Conservation (phyloP, 352 stramenopile species). For the Thalassiosira hispida region DNA sequence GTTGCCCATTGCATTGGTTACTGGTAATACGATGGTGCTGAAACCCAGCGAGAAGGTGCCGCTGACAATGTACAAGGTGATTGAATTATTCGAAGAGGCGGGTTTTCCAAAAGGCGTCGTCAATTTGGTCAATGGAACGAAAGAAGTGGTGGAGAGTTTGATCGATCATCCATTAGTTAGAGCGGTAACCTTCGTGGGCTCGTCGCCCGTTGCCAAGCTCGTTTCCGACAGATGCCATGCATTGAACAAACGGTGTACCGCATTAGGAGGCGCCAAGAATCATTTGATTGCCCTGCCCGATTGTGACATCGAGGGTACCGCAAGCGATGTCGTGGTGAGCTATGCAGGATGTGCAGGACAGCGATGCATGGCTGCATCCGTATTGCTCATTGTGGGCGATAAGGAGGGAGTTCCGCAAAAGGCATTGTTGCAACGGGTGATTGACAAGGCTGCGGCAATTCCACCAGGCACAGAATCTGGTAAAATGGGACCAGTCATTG, state of each 20-base stretch:
- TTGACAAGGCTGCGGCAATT: constrained; percentile 89
- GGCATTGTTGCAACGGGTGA: constrained; percentile 88
- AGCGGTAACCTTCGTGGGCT: constrained; percentile 96
- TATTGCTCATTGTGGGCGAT: constrained; percentile 91
- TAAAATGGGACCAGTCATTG: constrained; percentile 72
- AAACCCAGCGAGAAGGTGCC: constrained; percentile 98
- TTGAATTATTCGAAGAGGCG: constrained; percentile 89
- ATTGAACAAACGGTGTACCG: constrained; percentile 94
- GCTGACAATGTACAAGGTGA: constrained; percentile 91
- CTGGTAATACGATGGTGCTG: constrained; percentile 96
- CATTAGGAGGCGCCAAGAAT: constrained; percentile 97
- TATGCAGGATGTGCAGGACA: constrained; percentile 93
- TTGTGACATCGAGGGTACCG: constrained; percentile 90
- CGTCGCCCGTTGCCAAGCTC: constrained; percentile 91
- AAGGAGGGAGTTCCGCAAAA: constrained; percentile 44
- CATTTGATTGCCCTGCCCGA: constrained; percentile 95
- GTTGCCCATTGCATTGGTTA: constrained; percentile 94
- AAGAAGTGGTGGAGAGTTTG: constrained; percentile 90
- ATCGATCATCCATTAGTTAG: constrained; percentile 91
- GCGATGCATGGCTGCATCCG: constrained; percentile 95
- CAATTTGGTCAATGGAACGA: constrained; percentile 94
- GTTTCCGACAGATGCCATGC: constrained; percentile 90
- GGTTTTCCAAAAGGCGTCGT: constrained; percentile 94
- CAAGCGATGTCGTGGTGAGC: constrained; percentile 92
- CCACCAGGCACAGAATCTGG: constrained; percentile 89